Conservation (phyloP, 2,329 filamentous ascomycete genomes). For the Byssochlamys sp. region DNA sequence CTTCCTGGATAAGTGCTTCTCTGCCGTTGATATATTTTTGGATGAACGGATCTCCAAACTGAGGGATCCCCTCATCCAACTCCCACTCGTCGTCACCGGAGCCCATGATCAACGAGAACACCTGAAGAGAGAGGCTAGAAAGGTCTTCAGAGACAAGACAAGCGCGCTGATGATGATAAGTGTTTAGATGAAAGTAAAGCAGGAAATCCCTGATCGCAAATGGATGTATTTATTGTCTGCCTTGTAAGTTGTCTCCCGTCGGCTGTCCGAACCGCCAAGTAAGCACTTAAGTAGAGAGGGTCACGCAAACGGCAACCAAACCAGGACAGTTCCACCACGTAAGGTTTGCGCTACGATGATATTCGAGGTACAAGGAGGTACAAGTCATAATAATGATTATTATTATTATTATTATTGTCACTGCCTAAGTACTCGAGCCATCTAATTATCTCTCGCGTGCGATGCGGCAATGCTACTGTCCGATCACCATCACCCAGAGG, state of each 20-base stretch:
- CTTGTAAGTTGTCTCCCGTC: neutral
- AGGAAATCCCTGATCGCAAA: neutral
- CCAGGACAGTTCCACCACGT: neutral
- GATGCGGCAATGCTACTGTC: too few relatives aligned
- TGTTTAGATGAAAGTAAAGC: neutral
- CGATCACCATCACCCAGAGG: too few relatives aligned
- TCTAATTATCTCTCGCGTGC: too few relatives aligned
- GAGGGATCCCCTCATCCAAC: conserved; percentile 36
- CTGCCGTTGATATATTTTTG: conserved; percentile 71
- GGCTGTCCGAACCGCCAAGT: neutral
- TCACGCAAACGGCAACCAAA: neutral
- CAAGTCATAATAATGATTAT: too few relatives aligned
- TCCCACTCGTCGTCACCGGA: conserved; percentile 20
- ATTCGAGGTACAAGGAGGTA: neutral
- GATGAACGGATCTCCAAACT: conserved; percentile 61
- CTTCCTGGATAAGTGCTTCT: conserved; percentile 65
- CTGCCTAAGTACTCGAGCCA: too few relatives aligned
- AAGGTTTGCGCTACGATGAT: neutral
- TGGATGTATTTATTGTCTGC: neutral
- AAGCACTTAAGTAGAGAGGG: neutral
- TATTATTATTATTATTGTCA: too few relatives aligned
- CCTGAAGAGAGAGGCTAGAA: neutral
- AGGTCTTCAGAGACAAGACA: neutral
- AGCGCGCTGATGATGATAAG: neutral
- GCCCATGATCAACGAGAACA: neutral